Base-by-base conservation (phyloP, 2,329 filamentous ascomycete species). In the Colletotrichum spaethianum region DNA sequence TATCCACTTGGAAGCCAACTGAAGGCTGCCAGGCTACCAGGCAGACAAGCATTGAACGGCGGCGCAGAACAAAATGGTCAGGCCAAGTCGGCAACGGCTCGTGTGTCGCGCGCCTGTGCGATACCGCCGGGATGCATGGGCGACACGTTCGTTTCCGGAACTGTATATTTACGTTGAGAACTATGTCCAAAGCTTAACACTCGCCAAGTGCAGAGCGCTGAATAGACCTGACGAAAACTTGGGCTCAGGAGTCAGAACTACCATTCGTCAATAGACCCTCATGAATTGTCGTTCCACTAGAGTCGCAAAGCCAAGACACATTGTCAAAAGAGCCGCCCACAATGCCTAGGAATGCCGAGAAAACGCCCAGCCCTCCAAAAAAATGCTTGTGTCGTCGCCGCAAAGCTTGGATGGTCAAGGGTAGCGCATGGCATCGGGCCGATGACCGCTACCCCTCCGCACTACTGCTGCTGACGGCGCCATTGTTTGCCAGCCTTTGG, bases 301-400 rank as follows among this genome's bases (percentile, higher is more conserved):
- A 65, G 46, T 40, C 28, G 63, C 31, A 55, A 26, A 31, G 63
- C 40, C 67, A 61, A 70, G 63, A 61, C 33, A 40, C 48, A 36
- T 23, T 33, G 28, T 52, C 40, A 5, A 14, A 38, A 36, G 42
- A 59, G 63, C 68, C 64, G 56, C 12, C 20, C 4, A 18, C 44
- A 52, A 38, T 65, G 68, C 68, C 68, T n/a, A 67, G 68, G 4
- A 67, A 57, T 57, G 68, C 63, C 63, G 63, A 68, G 68, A 57
- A 53, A 48, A 12, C 33, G 68, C 68, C 68, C 50, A 68, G 68
- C 63, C 68, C 23, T 33, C 26, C n/a, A 16, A 42, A 16, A 42
- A 42, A 71, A 68, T 33, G 68, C 68, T 71, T 71, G 44, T 71
- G 16, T 69, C 26, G 52, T 44, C 33, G 52, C 61, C 52, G 61